phyloP scores from a whole-genome alignment of 352 stramenopile genomes.

The Phytophthora rubi region DNA sequence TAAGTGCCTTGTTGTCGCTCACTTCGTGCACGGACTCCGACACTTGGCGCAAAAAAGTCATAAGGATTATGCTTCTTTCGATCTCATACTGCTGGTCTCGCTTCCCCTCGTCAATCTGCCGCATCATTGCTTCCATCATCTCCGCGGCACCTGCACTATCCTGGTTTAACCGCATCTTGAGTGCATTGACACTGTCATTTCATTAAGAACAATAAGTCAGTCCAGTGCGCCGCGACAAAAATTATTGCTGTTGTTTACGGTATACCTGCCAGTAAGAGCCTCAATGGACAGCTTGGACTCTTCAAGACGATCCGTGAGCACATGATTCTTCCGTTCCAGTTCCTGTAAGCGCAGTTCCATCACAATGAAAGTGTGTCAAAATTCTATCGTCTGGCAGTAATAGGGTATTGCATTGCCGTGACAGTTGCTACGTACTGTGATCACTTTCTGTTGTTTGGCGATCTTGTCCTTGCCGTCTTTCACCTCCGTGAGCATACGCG shows the following conservation, averaged over 20 bases:
- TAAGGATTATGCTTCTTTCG: slow-evolving; percentile 56
- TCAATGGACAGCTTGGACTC: slow-evolving; percentile 77
- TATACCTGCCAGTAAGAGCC: slow-evolving; percentile 65
- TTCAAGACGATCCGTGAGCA: slow-evolving; percentile 63
- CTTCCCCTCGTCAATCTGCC: slow-evolving; percentile 72
- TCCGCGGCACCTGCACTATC: slow-evolving; percentile 69
- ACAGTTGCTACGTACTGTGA: slow-evolving; percentile 41
- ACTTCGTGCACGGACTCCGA: slow-evolving; percentile 61
- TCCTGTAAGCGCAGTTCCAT: slow-evolving; percentile 41
- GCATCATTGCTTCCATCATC: slow-evolving; percentile 70
- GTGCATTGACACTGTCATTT: slow-evolving; percentile 58
- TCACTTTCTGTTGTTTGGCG: slow-evolving; percentile 75
- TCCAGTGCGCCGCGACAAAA: neutral
- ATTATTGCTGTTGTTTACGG: neutral
- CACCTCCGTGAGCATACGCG: slow-evolving; percentile 68
- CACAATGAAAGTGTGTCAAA: neutral
- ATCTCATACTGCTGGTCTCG: slow-evolving; percentile 67
- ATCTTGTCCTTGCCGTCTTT: slow-evolving; percentile 64
- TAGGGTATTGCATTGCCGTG: neutral
- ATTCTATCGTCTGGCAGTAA: neutral
- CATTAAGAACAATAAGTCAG: neutral
- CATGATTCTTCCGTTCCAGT: slow-evolving; percentile 72
- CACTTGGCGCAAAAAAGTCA: slow-evolving; percentile 60
- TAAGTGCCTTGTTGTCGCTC: slow-evolving; percentile 54
- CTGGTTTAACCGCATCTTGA: slow-evolving; percentile 77